phyloP scores from a whole-genome alignment of 1,284 basidiomycete genomes.

The Rhodotorula sp. region DNA sequence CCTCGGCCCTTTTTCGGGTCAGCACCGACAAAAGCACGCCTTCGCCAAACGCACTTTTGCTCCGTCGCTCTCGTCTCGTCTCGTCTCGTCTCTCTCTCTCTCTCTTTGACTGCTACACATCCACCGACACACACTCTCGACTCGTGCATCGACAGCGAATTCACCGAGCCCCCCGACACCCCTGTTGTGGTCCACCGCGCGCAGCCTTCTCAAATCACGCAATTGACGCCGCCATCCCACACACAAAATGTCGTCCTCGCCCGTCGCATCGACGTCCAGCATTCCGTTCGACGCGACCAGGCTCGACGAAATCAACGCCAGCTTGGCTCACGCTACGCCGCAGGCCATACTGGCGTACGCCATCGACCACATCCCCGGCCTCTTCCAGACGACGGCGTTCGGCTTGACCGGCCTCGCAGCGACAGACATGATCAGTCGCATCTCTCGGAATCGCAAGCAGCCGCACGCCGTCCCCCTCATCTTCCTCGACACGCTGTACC shows the following conservation, averaged over 20 bases:
- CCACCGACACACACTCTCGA: no score
- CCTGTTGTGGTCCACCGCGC: neutral
- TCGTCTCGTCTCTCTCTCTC: no score
- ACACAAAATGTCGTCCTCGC: neutral
- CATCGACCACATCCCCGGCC: constrained; percentile 61
- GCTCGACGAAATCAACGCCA: constrained; percentile 66
- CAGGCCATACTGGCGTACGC: constrained; percentile 83
- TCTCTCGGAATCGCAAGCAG: constrained; percentile 51
- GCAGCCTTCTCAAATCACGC: neutral
- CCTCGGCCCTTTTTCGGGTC: no score
- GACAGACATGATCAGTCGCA: constrained; percentile 85
- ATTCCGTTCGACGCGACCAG: constrained; percentile 23
- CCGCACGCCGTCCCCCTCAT: constrained; percentile 59
- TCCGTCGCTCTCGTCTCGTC: no score
- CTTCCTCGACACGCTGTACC: constrained; percentile 95
- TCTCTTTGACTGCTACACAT: no score
- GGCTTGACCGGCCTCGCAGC: constrained; percentile 88
- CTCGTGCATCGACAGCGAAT: no score
- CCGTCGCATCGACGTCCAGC: constrained; percentile 5
- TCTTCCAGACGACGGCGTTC: constrained; percentile 77
- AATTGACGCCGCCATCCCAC: no score
- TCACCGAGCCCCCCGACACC: no score
- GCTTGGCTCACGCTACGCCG: constrained; percentile 68
- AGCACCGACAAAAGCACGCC: no score
- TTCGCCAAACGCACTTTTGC: no score